Percentiles rank a stretch among this genome's conserved stretches.
phyloP scores from a whole-genome alignment of 768 basidiomycete genomes.

The Austroboletus festivus region DNA sequence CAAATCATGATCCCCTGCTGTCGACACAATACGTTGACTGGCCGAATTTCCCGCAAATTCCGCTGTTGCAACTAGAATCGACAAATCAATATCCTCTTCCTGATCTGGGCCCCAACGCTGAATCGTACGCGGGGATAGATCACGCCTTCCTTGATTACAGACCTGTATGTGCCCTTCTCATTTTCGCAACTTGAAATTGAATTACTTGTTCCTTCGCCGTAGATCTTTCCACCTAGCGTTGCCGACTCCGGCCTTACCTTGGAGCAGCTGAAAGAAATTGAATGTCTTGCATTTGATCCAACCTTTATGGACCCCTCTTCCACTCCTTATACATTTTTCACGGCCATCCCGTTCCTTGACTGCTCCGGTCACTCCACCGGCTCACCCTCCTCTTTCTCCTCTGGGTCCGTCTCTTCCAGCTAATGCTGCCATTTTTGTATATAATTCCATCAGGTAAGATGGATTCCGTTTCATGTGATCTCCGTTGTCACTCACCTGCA shows the following conservation, averaged over 20 bases:
- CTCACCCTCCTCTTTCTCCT: conserved; percentile 14
- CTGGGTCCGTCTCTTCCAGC: conserved; percentile 3
- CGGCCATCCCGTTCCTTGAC: conserved; percentile 22
- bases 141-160: conserved; percentile 8
- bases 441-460: no score
- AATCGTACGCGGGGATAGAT: neutral
- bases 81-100: neutral
- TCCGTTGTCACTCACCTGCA: no score
- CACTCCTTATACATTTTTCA: neutral
- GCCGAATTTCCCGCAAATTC: conserved; percentile 9
- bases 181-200: no score
- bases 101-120: conserved; percentile 1
- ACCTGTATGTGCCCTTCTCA: conserved; percentile 13
- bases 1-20: neutral
- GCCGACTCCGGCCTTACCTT: conserved; percentile 2
- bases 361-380: conserved; percentile 6
- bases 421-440: neutral
- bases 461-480: no score
- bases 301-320: conserved; percentile 28
- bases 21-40: conserved; percentile 8
- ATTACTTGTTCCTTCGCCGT: neutral
- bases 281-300: conserved; percentile 14
- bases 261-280: conserved; percentile 16
- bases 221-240: conserved; percentile 1
- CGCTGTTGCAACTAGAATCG: conserved; percentile 4